Base-by-base conservation (phyloP, 345 rosid species). In the Eucalyptus sp. region DNA sequence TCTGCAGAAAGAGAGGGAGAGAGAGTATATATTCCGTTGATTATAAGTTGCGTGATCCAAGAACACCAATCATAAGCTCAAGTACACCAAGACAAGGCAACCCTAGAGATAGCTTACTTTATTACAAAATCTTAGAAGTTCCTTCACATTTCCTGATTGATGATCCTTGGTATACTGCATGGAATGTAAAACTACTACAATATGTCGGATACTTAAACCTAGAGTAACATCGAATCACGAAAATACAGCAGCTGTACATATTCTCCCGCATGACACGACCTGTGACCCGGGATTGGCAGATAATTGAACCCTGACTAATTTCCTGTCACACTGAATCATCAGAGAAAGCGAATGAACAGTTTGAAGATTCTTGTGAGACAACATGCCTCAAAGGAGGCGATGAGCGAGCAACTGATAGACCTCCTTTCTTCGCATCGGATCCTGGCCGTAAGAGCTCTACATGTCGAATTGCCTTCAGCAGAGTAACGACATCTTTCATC, bases 401-500 rank as follows among this genome's bases (percentile, higher is more conserved):
- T 8, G 90, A 64, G 17, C 52, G 62, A 29, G 90, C 71, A 16
- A 91, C 62, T 33, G 91, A 88, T 33, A 89, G 80, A 52, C 89
- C 92, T 4, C 66, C 92, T 91, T 96, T 97, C 4, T 91, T 49
- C 27, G 92, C 83, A 79, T 92, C 95, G 5, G 89, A 25, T 64
- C 94, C 97, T 4, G 95, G 88, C 71, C 93, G 91, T 27, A 18
- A 10, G 27, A 92, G 90, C 86, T 97, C 99, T 18, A 79, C 86
- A 25, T 92, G 95, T 25, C 95, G 92, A 62, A 98, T 98, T 93
- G 95, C 98, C 90, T 94, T 95, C 64, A 98, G 96, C 98, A 98
- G 95, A 22, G 99, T 98, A 20, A 94, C 99, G 37, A 98, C 93
- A 66, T 98, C 98, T 88, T 94, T 98, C 99, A 98, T 98, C 87